Conservation (phyloP, 208 protist species). For the Crithidia acanthocephali region DNA sequence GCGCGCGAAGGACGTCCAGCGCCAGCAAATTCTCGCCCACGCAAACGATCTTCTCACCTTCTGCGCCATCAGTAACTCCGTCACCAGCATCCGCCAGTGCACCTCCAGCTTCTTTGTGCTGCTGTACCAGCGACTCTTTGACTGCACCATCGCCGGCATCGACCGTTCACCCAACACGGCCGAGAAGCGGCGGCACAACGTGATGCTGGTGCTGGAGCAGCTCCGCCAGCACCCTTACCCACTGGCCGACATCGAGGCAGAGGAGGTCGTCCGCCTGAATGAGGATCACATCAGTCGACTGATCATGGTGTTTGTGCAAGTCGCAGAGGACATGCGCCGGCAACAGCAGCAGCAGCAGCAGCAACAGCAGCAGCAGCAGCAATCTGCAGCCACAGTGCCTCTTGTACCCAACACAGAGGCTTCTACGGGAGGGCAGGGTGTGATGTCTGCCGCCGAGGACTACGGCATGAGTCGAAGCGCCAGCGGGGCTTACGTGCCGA, state of each 20-base stretch:
- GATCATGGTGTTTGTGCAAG: slow-evolving; percentile 76
- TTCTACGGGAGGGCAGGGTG: neutral
- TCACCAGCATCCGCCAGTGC: slow-evolving; percentile 81
- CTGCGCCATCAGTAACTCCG: slow-evolving; percentile 60
- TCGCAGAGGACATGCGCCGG: slow-evolving; percentile 49
- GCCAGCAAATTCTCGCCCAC: slow-evolving; percentile 58
- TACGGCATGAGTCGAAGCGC: neutral
- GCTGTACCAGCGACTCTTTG: slow-evolving; percentile 84
- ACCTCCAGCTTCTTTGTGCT: slow-evolving; percentile 89
- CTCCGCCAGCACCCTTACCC: slow-evolving; percentile 61
- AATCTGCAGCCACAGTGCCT: slow-evolving; percentile 8
- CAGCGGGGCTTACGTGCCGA: slow-evolving; percentile 25
- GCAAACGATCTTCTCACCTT: slow-evolving; percentile 66
- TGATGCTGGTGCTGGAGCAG: slow-evolving; percentile 74
- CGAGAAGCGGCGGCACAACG: slow-evolving; percentile 82
- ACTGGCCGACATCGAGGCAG: slow-evolving; percentile 61
- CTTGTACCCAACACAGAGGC: neutral
- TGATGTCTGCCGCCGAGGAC: neutral
- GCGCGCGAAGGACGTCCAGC: slow-evolving; percentile 38
- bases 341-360: slow-evolving; percentile 23
- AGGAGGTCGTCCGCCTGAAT: slow-evolving; percentile 79
- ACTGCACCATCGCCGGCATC: slow-evolving; percentile 69
- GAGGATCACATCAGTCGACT: slow-evolving; percentile 86
- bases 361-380: slow-evolving; percentile 12
- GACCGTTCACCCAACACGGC: slow-evolving; percentile 71